These are phyloP conservation scores for Metarhizium anisopliae DNA, from an alignment of 2,329 filamentous ascomycete genomes.

Conservation along the genomic window DNA sequence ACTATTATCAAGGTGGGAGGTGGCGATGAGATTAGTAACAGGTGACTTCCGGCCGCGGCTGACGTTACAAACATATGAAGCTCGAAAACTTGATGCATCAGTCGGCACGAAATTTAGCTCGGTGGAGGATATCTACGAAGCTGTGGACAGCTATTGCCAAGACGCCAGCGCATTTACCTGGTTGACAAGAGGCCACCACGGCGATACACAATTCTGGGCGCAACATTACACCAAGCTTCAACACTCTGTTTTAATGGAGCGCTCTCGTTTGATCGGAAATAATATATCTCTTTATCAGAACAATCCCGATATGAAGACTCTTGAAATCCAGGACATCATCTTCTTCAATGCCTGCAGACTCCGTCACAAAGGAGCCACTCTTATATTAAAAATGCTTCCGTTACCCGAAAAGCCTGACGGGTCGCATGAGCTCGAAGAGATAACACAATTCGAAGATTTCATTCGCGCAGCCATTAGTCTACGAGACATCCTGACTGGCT, in stretches of 20 bases:
- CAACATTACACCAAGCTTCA: conserved; percentile 9
- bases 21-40: conserved; percentile 12
- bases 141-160: conserved; percentile 14
- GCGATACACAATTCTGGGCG: conserved; percentile 10
- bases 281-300: not conserved
- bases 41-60: conserved; percentile 12
- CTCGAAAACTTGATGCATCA: conserved; percentile 8
- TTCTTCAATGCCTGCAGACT: not conserved
- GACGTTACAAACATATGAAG: conserved; percentile 10
- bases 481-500: not conserved
- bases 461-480: not conserved
- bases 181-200: conserved; percentile 9
- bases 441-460: not conserved
- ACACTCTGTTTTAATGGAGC: conserved; percentile 6
- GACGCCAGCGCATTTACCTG: conserved; percentile 14
- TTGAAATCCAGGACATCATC: not conserved
- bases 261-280: not conserved
- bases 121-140: conserved; percentile 10
- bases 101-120: conserved; percentile 7
- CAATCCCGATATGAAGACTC: not conserved
- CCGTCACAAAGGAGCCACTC: not conserved
- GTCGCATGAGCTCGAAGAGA: not conserved
- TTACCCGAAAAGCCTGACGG: not conserved
- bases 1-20: conserved; percentile 15
- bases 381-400: not conserved